These are phyloP conservation scores for Rhynchospora pubera DNA, from an alignment of 176 grass and related monocot species.

Conservation along the genomic window DNA sequence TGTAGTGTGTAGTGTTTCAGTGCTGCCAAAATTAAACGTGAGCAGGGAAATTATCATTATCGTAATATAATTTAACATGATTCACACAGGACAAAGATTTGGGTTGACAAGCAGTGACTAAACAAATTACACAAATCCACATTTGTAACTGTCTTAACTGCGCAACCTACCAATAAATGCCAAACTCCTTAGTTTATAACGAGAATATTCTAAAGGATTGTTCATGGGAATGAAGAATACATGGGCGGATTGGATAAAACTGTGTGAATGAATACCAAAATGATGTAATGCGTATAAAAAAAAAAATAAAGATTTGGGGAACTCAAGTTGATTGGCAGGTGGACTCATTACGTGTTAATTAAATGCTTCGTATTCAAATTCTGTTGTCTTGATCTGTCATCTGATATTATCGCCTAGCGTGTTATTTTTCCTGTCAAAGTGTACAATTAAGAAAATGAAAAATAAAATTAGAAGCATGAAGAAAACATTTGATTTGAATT, in stretches of 20 bases:
- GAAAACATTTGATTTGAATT: not conserved
- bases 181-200: conserved; percentile 9
- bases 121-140: not conserved
- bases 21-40: not conserved
- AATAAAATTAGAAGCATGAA: not conserved
- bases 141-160: not conserved
- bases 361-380: no score
- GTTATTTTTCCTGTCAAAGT: not conserved
- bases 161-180: not conserved
- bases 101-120: not conserved
- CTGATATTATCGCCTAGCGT: no score
- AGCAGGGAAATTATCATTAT: not conserved
- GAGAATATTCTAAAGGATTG: conserved; percentile 13
- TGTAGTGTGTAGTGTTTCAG: not conserved
- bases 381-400: no score
- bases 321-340: conserved; percentile 1
- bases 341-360: not conserved
- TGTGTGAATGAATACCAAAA: not conserved
- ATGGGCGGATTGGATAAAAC: conserved; percentile 12
- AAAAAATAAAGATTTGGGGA: not conserved
- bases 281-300: conserved; percentile 7
- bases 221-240: not conserved
- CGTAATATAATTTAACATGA: not conserved
- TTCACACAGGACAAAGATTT: not conserved
- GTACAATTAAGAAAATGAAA: not conserved